These are phyloP conservation scores for Apiospora koreana DNA, from an alignment of 2,329 filamentous ascomycete species.

Conservation along the genomic window DNA sequence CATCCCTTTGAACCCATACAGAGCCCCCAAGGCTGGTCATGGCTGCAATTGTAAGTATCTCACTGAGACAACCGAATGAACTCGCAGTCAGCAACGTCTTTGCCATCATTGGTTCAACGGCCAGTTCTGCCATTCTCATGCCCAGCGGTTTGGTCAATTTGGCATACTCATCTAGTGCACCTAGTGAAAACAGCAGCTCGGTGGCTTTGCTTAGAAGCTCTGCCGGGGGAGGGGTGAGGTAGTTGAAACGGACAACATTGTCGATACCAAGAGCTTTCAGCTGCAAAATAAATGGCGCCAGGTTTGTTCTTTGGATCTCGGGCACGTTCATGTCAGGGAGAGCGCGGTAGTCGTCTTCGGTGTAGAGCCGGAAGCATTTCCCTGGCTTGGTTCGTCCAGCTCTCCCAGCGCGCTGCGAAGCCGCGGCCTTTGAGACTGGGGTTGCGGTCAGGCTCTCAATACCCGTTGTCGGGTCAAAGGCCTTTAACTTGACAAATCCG, in stretches of 20 bases:
- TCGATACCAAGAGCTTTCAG: slow-evolving; percentile 95
- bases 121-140: slow-evolving; percentile 86
- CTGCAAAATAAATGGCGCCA: slow-evolving; percentile 85
- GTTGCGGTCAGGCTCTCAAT: slow-evolving; percentile 86
- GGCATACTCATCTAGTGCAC: slow-evolving; percentile 84
- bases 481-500: slow-evolving; percentile 87
- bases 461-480: slow-evolving; percentile 80
- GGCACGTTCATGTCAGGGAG: slow-evolving; percentile 76
- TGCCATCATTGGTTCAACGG: slow-evolving; percentile 93
- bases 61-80: slow-evolving; percentile 75
- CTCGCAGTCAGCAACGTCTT: slow-evolving; percentile 79
- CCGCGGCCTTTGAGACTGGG: slow-evolving; percentile 85
- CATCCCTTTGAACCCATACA: slow-evolving; percentile 81
- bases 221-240: slow-evolving; percentile 81
- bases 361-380: slow-evolving; percentile 93
- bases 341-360: slow-evolving; percentile 67
- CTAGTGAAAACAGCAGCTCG: slow-evolving; percentile 83
- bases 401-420: slow-evolving; percentile 86
- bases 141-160: slow-evolving; percentile 90
- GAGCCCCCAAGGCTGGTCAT: slow-evolving; percentile 87
- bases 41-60: slow-evolving; percentile 88
- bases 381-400: slow-evolving; percentile 87
- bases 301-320: slow-evolving; percentile 89
- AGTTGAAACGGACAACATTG: slow-evolving; percentile 89
- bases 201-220: slow-evolving; percentile 83